Conservation (phyloP, 768 basidiomycete genomes). For the Lyophyllum decastes region DNA sequence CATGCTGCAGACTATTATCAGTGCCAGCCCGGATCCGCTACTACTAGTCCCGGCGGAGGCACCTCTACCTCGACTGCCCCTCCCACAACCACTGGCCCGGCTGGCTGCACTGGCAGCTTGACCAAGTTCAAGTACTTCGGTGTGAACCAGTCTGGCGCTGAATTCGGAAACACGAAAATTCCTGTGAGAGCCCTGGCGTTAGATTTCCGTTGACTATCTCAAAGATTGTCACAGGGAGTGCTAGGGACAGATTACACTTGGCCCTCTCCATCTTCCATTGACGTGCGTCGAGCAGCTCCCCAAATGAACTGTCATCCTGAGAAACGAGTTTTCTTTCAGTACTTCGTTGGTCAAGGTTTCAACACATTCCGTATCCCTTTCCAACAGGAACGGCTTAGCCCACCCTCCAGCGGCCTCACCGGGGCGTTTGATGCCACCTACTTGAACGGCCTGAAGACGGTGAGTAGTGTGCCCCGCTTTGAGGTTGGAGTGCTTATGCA, state of each 20-base stretch:
- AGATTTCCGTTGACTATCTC: not conserved
- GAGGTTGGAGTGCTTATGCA: not conserved
- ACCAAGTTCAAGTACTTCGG: slow-evolving; percentile 67
- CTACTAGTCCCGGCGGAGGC: slow-evolving; percentile 12
- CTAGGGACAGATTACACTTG: slow-evolving; percentile 50
- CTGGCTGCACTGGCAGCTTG: slow-evolving; percentile 35
- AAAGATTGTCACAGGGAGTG: slow-evolving; percentile 26
- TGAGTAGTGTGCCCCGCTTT: slow-evolving; percentile 17
- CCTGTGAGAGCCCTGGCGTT: slow-evolving; percentile 38
- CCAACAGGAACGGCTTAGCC: slow-evolving; percentile 55
- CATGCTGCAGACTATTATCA: slow-evolving; percentile 44
- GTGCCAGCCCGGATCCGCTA: slow-evolving; percentile 35
- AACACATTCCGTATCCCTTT: slow-evolving; percentile 67
- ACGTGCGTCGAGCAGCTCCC: slow-evolving; percentile 20
- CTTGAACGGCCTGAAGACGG: slow-evolving; percentile 48
- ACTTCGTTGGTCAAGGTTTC: slow-evolving; percentile 56
- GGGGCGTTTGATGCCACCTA: slow-evolving; percentile 56
- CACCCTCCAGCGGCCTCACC: slow-evolving; percentile 53
- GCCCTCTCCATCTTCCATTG: slow-evolving; percentile 44
- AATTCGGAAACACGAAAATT: slow-evolving; percentile 51
- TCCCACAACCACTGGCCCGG: slow-evolving; percentile 26
- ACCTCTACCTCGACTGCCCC: slow-evolving; percentile 31
- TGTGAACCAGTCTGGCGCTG: slow-evolving; percentile 63
- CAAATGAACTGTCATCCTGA: not conserved
- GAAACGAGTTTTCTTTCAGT: slow-evolving; percentile 32